Conservation (phyloP, 2,329 filamentous ascomycete genomes). For the Colletotrichum agaves region DNA sequence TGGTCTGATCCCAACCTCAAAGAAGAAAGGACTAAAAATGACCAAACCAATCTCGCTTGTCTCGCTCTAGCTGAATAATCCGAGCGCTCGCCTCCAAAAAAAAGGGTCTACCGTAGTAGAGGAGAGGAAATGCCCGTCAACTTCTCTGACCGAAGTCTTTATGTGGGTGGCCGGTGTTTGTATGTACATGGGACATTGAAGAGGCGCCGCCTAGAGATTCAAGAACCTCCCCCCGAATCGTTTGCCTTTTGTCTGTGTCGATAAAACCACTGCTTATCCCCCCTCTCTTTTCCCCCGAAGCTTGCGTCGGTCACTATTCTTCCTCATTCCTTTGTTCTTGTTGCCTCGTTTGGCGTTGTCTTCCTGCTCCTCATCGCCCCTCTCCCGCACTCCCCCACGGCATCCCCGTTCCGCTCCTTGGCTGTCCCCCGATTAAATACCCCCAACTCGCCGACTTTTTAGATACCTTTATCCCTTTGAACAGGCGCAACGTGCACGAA, state of each 20-base stretch:
- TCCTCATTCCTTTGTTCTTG: slow-evolving; percentile 4
- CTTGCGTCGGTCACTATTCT: slow-evolving; percentile 1
- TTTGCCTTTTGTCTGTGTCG: slow-evolving; percentile 20
- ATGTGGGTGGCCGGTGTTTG: background rate
- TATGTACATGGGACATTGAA: background rate
- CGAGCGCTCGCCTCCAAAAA: slow-evolving; percentile 14
- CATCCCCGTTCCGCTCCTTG: slow-evolving; percentile 17
- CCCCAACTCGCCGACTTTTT: background rate
- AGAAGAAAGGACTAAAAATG: background rate
- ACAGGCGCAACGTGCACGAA: background rate
- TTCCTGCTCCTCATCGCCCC: slow-evolving; percentile 2
- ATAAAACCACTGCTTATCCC: slow-evolving; percentile 24
- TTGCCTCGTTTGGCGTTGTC: slow-evolving; percentile 1
- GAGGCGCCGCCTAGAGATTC: slow-evolving; percentile 8
- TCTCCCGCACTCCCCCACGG: slow-evolving; percentile 34
- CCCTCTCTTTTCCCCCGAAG: background rate
- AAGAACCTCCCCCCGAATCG: background rate
- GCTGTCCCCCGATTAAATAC: slow-evolving; percentile 1
- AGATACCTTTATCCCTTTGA: background rate
- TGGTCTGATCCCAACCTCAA: background rate
- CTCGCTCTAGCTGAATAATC: slow-evolving; percentile 16
- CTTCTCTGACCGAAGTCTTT: slow-evolving; percentile 4
- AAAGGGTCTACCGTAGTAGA: background rate
- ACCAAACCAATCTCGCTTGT: slow-evolving; percentile 20
- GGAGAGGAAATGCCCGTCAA: slow-evolving; percentile 1